Percentiles rank a stretch among this genome's conserved stretches.
These are phyloP conservation scores for Phaeosphaeriaceae sp. DNA, from an alignment of 2,329 filamentous ascomycete species.

Conservation along the genomic window DNA sequence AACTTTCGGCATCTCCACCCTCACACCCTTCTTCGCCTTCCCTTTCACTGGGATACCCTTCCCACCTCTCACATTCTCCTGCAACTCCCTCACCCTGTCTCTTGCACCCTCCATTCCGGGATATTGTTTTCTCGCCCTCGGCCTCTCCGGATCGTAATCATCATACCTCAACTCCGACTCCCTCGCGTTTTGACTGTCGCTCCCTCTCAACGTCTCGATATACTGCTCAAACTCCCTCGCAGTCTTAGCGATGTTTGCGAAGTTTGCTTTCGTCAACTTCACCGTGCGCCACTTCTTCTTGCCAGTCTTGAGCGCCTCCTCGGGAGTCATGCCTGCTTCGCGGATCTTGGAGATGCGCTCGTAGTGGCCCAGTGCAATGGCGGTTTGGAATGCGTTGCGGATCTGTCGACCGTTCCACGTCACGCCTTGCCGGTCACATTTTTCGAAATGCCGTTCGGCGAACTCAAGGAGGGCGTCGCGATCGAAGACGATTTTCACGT, in stretches of 20 bases:
- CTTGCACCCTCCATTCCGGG: neutral
- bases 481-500: neutral
- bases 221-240: neutral
- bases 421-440: neutral
- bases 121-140: neutral
- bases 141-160: neutral
- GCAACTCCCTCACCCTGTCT: neutral
- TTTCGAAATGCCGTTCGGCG: neutral
- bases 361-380: neutral
- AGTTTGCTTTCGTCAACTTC: neutral
- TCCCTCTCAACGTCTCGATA: neutral
- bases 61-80: neutral
- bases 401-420: neutral
- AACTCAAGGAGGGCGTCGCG: neutral
- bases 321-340: neutral
- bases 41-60: neutral
- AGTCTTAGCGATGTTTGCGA: neutral
- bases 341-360: neutral
- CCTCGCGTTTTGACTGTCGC: neutral
- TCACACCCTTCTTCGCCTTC: neutral
- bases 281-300: neutral
- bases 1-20: neutral
- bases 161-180: slow-evolving; percentile 1
- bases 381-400: neutral
- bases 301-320: neutral